Evolutionary conservation across 805 yeast species (phyloP).

Genomic region (Saccharomycopsis babjevae): DNA sequence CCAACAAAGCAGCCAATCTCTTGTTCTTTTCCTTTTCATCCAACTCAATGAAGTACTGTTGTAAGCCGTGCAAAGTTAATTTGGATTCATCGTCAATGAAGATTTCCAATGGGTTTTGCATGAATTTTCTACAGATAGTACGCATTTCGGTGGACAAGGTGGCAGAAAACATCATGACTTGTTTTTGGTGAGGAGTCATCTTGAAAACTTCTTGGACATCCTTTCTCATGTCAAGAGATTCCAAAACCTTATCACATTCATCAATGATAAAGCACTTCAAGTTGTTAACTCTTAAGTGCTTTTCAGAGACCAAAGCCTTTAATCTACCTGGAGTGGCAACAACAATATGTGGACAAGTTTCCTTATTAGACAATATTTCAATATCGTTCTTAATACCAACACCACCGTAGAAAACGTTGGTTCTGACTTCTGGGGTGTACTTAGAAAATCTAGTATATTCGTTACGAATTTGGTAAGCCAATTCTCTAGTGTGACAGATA

Average conservation of each 20-base stretch:
- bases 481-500: conserved; percentile 95
- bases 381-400: conserved; percentile 75
- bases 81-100: conserved; percentile 97
- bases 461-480: conserved; percentile 96
- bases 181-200: conserved; percentile 95
- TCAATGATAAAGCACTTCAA: conserved; percentile 93
- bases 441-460: conserved; percentile 96
- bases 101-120: conserved; percentile 96
- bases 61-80: conserved; percentile 94
- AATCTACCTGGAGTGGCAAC: conserved; percentile 99
- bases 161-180: conserved; percentile 99
- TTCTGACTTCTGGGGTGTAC: conserved; percentile 95
- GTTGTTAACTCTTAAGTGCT: conserved; percentile 73
- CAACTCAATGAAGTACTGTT: conserved; percentile 88
- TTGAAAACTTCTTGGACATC: conserved; percentile 98
- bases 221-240: conserved; percentile 87
- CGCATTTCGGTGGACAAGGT: conserved; percentile 89
- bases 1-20: conserved; percentile 84
- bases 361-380: conserved; percentile 82
- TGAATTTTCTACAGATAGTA: conserved; percentile 94
- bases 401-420: conserved; percentile 97
- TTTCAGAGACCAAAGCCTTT: conserved; percentile 87
- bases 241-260: conserved; percentile 97
- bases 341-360: conserved; percentile 90
- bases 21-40: conserved; percentile 88